A percentile compares a stretch with the other conserved stretches of the same genome.
Conservation (phyloP, 2,329 filamentous ascomycete species). For the Fulvia fulva region DNA sequence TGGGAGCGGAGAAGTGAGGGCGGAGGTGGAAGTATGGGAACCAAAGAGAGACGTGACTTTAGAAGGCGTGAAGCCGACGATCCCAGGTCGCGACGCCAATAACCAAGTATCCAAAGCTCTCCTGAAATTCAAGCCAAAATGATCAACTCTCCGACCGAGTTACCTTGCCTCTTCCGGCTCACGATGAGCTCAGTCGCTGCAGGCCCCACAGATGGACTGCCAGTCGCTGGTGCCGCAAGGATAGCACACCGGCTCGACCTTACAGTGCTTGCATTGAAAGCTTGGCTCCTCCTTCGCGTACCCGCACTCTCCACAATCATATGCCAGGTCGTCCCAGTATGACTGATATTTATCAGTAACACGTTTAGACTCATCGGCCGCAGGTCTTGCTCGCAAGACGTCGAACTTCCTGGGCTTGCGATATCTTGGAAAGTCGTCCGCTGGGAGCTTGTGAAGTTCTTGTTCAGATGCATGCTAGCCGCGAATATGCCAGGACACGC, state of each 20-base stretch:
- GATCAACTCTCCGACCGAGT: background rate
- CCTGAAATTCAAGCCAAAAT: background rate
- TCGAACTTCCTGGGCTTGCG: too few species aligned
- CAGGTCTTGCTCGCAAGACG: too few species aligned
- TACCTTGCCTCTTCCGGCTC: background rate
- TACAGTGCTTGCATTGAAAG: background rate
- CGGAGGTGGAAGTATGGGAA: constrained; percentile 81
- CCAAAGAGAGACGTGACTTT: constrained; percentile 85
- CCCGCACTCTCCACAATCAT: background rate
- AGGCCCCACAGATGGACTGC: background rate
- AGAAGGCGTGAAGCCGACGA: constrained; percentile 75
- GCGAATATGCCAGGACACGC: too few species aligned
- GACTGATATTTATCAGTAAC: too few species aligned
- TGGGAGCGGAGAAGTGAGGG: constrained; percentile 74
- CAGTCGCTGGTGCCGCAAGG: background rate
- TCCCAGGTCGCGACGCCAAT: constrained; percentile 64
- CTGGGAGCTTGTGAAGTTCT: too few species aligned
- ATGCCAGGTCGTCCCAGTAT: too few species aligned
- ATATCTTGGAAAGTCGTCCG: too few species aligned
- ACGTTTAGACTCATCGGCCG: too few species aligned
- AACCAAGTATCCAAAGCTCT: background rate
- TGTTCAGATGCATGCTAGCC: too few species aligned
- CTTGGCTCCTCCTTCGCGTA: background rate
- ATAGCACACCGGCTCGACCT: background rate
- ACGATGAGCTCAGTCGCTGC: background rate